Conservation (phyloP, 345 rosid genomes). For the Hypericum androsaemum region DNA sequence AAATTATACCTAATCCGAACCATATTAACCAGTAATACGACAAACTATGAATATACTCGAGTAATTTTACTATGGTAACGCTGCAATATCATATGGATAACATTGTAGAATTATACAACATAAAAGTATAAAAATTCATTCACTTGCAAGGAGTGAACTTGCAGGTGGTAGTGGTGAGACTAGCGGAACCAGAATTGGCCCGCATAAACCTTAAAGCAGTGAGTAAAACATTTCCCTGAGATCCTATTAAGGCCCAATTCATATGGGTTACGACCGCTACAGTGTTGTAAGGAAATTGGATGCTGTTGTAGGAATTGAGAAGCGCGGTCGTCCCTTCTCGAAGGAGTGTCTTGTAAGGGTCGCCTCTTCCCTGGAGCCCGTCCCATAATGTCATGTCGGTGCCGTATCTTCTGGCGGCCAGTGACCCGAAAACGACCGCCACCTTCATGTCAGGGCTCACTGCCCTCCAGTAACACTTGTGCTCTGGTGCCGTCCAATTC, state of each 20-base stretch:
- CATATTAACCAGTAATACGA: too few species aligned
- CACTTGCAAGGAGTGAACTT: constrained; percentile 50
- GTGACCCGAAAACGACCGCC: constrained; percentile 49
- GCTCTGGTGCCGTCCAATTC: constrained; percentile 56
- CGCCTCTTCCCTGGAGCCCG: constrained; percentile 63
- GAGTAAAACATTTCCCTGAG: constrained; percentile 34
- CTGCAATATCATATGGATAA: too few species aligned
- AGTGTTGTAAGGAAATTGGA: constrained; percentile 46
- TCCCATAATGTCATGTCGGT: constrained; percentile 50
- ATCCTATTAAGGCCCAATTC: constrained; percentile 58
- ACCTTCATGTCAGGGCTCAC: constrained; percentile 58
- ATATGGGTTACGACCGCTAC: constrained; percentile 24
- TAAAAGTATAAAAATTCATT: constrained; percentile 4
- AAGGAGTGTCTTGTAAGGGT: constrained; percentile 60
- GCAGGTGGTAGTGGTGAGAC: constrained; percentile 26
- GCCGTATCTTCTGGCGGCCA: constrained; percentile 50
- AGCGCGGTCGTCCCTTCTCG: constrained; percentile 80
- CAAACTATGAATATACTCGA: too few species aligned
- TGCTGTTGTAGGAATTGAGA: constrained; percentile 67
- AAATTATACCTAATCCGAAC: too few species aligned
- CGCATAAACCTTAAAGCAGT: constrained; percentile 36
- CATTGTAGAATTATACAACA: neutral
- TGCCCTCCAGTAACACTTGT: constrained; percentile 74
- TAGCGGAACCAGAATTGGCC: constrained; percentile 51
- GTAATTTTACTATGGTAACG: too few species aligned